Percentiles rank a stretch among this genome's conserved stretches.
Conservation (phyloP, 1,284 basidiomycete genomes). For the Retiboletus flavoniger region DNA sequence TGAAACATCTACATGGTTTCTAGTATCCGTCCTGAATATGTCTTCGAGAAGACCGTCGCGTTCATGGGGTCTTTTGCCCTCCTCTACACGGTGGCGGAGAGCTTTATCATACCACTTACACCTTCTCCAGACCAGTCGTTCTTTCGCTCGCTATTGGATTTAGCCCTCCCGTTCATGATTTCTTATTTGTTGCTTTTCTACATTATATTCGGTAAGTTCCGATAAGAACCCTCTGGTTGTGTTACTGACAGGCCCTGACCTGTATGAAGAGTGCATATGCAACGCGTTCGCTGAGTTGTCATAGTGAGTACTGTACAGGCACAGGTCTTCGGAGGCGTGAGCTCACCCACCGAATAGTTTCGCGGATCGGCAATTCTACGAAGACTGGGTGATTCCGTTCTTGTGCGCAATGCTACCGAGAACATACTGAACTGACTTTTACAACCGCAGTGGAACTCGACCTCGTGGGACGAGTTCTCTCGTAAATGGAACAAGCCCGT, state of each 20-base stretch:
- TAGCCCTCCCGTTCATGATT: conserved; percentile 92
- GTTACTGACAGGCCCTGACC: conserved; percentile 1
- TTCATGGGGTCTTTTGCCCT: conserved; percentile 95
- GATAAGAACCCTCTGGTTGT: background rate
- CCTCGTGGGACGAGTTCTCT: conserved; percentile 94
- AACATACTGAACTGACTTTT: background rate
- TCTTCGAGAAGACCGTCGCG: conserved; percentile 93
- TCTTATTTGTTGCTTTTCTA: conserved; percentile 80
- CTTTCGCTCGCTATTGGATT: conserved; percentile 75
- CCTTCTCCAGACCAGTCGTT: conserved; percentile 75
- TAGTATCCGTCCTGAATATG: conserved; percentile 86
- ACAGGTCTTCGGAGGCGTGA: background rate
- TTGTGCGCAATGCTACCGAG: conserved; percentile 1
- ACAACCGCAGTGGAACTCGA: conserved; percentile 82
- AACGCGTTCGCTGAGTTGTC: conserved; percentile 93
- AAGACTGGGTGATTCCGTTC: conserved; percentile 74
- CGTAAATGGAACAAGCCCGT: conserved; percentile 95
- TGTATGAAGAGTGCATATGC: conserved; percentile 80
- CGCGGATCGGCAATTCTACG: conserved; percentile 95
- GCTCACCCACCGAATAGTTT: conserved; percentile 54
- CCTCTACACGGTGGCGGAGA: conserved; percentile 89
- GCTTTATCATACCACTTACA: conserved; percentile 85
- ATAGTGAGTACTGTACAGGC: conserved; percentile 47
- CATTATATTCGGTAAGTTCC: conserved; percentile 70
- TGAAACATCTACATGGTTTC: background rate